Conservation (phyloP, 345 rosid genomes). For the Pistacia vera region DNA sequence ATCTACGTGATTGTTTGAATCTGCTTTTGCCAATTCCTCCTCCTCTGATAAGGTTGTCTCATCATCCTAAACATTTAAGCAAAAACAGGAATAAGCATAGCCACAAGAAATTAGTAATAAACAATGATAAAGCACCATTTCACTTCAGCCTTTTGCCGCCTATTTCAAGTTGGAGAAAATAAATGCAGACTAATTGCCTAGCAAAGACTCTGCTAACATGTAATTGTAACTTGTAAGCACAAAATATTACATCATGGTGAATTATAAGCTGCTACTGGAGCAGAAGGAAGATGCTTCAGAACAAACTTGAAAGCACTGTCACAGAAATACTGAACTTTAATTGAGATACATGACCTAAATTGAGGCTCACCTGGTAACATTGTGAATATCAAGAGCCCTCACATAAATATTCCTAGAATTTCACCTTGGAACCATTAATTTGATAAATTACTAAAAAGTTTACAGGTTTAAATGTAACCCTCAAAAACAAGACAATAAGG, state of each 20-base stretch:
- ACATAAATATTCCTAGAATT: neutral
- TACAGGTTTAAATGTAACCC: neutral
- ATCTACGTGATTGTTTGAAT: conserved; percentile 57
- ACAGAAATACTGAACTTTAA: neutral
- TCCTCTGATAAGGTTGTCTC: conserved; percentile 88
- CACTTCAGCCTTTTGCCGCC: neutral
- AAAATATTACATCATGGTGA: neutral
- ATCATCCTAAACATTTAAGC: conserved; percentile 68
- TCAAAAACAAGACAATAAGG: neutral
- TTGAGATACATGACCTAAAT: neutral
- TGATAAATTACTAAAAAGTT: neutral
- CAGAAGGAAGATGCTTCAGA: neutral
- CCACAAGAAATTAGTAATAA: neutral
- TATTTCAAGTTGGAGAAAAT: neutral
- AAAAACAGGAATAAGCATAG: neutral
- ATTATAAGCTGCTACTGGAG: neutral
- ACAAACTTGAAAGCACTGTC: neutral
- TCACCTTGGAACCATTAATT: neutral
- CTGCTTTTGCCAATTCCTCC: conserved; percentile 84
- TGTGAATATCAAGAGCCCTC: neutral
- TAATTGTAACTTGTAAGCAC: too few species aligned
- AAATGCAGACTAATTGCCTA: neutral
- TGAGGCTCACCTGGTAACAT: neutral
- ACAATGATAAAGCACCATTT: conserved; percentile 3
- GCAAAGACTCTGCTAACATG: too few species aligned